Base-by-base conservation (phyloP, 2,329 filamentous ascomycete species). In the Penicillium vulpinum region DNA sequence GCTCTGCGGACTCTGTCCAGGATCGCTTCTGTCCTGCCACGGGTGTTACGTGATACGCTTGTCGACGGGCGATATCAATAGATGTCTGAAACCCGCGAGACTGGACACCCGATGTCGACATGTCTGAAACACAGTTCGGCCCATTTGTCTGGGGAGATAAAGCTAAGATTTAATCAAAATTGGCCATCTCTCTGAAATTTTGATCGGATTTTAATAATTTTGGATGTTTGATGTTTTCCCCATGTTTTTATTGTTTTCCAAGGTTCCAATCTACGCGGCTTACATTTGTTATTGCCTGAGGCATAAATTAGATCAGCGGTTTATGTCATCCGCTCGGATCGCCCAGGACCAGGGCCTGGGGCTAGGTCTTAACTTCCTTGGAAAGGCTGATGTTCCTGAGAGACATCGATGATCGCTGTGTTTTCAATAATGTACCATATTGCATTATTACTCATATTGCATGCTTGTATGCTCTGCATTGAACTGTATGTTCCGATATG, bases 61-160 rank as follows among this genome's bases (percentile, higher is more conserved):
- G 73, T 47, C 76, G 74, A 41, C 73, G 73, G 43, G 69, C 74
- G 40, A 75, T 60, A 61, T 78, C 75, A 44, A 78, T 62, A 16
- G 79, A 79, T 46, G 80, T 77, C 52, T 82, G 76, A 31, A 84
- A 72, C 54, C 81, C 83, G 60, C 80, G 83, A 56, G 78, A 80
- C 70, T 85, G 81, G 45, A 41, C 36, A 40, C 57, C 65, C 28
- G 62, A 55, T 36, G 61, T 61, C 50, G 68, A 67, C 69, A 71
- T 73, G 48, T 55, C 65, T 62, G 54, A 51, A 50, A 41, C 33
- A 46, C 57, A 26, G 47, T 18, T 29, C 9, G n/a, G 31, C 13
- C 18, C 40, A 46, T 43, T 45, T 29, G 31, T 45, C 16, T 33
- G 2, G 36, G 15, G 15, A 21, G 21, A 36, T 24, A 18, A 38